Evolutionary conservation across 192 early-diverging fungal genomes (phyloP), one percentile per base, ranked within the genome.

Genomic region (Backusella luteola): DNA sequence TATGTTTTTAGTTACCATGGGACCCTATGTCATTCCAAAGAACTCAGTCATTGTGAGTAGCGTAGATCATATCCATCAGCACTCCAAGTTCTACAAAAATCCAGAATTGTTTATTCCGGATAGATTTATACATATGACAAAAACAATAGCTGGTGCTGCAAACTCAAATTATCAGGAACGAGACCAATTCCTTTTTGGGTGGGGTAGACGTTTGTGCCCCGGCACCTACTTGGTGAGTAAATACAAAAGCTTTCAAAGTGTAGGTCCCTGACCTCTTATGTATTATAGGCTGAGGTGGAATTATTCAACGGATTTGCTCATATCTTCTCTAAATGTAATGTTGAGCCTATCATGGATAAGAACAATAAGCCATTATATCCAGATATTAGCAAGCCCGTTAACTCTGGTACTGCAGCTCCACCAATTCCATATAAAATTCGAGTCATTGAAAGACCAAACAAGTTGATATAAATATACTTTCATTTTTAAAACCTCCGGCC

Each of bases 101-200:
- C 88, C 88, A 7, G 81, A 87, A 7, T 80, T 77, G 74, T 89
- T 88, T 34, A 76, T 80, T 44, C 88, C 88, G 4, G 81, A 82
- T 52, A 86, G 88, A 69, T 76, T 69, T 46, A 17, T 76, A 21
- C 15, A 41, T 52, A n/a, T 69, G 17, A 23, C 38, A 7, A 67
- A 67, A 69, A 35, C 34, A 49, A 41, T 41, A 14, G 23, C 66
- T 46, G 67, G 35, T 19, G 75, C 75, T 34, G 75, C 75, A 36
- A 76, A 76, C 49, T 66, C 66, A 15, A 41, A 26, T 12, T 68
- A 68, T 23, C 38, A 46, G 15, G 67, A 67, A 32, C 29, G 75
- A 17, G 75, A 76, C n/a, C 66, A 69, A 29, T 49, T 44, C 41
- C 15, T 38, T 15, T 76, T 76, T 69, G 75, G 75, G 41, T 76